phyloP scores from a whole-genome alignment of 495 filamentous ascomycete species.

The Pyrenula aspistea region DNA sequence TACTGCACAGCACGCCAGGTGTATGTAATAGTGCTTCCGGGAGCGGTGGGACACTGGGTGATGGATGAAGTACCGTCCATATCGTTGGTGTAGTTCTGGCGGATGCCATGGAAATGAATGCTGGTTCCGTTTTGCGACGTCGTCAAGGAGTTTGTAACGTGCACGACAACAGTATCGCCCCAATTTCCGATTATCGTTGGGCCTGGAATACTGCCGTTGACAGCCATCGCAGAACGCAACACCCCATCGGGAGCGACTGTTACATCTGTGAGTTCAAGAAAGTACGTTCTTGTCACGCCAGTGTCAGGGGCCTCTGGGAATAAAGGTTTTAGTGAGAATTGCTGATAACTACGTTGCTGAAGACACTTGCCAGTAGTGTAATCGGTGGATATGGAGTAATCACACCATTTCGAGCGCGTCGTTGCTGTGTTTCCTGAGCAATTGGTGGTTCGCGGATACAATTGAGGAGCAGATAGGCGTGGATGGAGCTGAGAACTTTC shows the following conservation, averaged over 20 bases:
- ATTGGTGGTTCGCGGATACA: no score
- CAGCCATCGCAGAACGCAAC: conserved; percentile 20
- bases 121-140: conserved; percentile 28
- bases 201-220: conserved; percentile 20
- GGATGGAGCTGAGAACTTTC: no score
- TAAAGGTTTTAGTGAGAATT: no score
- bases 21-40: conserved; percentile 28
- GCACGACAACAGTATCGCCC: conserved; percentile 46
- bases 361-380: no score
- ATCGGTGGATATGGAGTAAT: no score
- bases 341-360: no score
- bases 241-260: conserved; percentile 38
- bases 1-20: conserved; percentile 38
- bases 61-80: conserved; percentile 24
- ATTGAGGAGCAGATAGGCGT: no score
- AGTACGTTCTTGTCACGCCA: background rate
- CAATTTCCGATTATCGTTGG: conserved; percentile 50
- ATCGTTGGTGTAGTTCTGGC: conserved; percentile 33
- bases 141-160: conserved; percentile 40
- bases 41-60: conserved; percentile 20
- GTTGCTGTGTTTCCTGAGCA: no score
- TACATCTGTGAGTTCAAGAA: conserved; percentile 7
- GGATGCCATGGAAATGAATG: conserved; percentile 39
- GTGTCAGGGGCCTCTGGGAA: conserved; percentile 20
- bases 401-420: no score